Percentiles rank a stretch among this genome's conserved stretches.
Evolutionary conservation across 225 moss, liverwort and hornwort species (phyloP).

Genomic region (Pleurozium schreberi): DNA sequence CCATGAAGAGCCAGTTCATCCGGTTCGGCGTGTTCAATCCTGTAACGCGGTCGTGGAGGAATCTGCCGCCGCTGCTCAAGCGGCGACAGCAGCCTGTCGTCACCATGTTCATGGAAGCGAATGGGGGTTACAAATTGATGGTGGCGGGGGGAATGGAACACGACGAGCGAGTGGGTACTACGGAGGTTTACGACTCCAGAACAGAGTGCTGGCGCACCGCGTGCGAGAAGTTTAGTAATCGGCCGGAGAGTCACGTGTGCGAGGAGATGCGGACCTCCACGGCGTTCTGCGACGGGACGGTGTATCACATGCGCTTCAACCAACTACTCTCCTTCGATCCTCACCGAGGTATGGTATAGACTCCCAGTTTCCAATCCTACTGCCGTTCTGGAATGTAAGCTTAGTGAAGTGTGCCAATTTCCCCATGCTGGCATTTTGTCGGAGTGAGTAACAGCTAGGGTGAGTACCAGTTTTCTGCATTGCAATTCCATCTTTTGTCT

Average conservation of each 20-base stretch:
- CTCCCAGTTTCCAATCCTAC: neutral
- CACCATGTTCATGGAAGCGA: constrained; percentile 3
- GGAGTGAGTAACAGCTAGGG: neutral
- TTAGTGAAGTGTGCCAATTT: neutral
- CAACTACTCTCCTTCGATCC: constrained; percentile 26
- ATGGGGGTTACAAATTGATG: constrained; percentile 18
- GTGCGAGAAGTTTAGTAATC: constrained; percentile 23
- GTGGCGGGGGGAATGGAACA: constrained; percentile 42
- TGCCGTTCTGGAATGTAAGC: neutral
- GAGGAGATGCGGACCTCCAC: constrained; percentile 37
- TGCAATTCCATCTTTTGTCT: neutral
- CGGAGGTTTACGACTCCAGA: constrained; percentile 42
- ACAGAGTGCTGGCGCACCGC: constrained; percentile 31
- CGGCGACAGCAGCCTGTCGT: constrained; percentile 37
- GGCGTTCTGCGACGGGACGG: constrained; percentile 24
- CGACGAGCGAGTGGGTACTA: constrained; percentile 22
- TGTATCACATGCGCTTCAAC: constrained; percentile 47
- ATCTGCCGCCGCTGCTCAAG: constrained; percentile 25
- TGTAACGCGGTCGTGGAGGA: constrained; percentile 47
- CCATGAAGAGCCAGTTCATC: constrained; percentile 26
- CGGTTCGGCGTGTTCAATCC: constrained; percentile 46
- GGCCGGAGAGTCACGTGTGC: constrained; percentile 18
- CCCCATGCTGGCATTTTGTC: neutral
- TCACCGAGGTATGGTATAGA: neutral
- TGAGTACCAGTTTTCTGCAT: neutral